Evolutionary conservation across 148 eudicot species (phyloP).

Genomic region (Silene uniflora): DNA sequence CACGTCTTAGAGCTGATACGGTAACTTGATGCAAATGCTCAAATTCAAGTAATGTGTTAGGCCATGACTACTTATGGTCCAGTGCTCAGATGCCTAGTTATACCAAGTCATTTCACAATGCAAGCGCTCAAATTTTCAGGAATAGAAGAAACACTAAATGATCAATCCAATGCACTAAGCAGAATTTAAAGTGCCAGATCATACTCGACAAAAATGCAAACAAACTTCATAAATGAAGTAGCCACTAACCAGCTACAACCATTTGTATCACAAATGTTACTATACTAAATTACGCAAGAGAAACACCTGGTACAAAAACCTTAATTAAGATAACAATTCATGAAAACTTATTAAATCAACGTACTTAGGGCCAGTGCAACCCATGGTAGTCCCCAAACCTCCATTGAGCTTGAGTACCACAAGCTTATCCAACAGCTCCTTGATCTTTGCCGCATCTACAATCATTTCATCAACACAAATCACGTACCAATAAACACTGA

Average conservation of each 20-base stretch:
- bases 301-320: background rate
- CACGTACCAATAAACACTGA: background rate
- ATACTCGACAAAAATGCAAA: too few relatives aligned
- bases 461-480: background rate
- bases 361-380: conserved; percentile 99
- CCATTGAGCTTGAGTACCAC: conserved; percentile 99
- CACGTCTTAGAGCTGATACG: too few relatives aligned
- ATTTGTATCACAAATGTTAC: too few relatives aligned
- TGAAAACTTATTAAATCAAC: conserved; percentile 19
- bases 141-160: background rate
- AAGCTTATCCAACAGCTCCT: conserved; percentile 83
- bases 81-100: too few relatives aligned
- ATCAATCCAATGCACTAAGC: background rate
- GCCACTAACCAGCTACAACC: too few relatives aligned
- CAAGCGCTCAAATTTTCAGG: background rate
- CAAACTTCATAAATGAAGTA: too few relatives aligned
- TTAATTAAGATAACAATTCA: background rate
- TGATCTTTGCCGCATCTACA: conserved; percentile 33
- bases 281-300: background rate
- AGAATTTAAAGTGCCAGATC: too few relatives aligned
- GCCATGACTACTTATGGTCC: too few relatives aligned
- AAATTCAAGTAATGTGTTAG: too few relatives aligned
- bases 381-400: conserved; percentile 99
- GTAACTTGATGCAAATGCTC: too few relatives aligned
- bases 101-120: too few relatives aligned